phyloP scores from a whole-genome alignment of 352 stramenopile species.

The Phytophthora crassamura region DNA sequence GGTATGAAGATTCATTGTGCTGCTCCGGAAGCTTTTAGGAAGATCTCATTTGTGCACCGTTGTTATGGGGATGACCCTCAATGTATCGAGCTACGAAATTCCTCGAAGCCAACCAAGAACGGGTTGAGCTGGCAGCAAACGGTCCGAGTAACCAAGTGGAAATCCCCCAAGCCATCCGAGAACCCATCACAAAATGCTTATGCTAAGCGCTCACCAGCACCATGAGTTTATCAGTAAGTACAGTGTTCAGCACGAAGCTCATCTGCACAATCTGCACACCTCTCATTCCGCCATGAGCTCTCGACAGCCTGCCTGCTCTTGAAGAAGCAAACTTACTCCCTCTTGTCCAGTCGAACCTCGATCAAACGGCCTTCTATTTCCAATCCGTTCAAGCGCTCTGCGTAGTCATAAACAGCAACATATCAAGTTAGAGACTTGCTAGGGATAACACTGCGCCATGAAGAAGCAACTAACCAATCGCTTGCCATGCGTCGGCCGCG shows the following conservation, averaged over 20 bases:
- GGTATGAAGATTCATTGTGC: slow-evolving; percentile 25
- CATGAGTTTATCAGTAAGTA: background rate
- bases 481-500: slow-evolving; percentile 52
- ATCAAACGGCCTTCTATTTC: slow-evolving; percentile 75
- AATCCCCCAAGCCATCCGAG: slow-evolving; percentile 20
- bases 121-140: slow-evolving; percentile 28
- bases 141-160: slow-evolving; percentile 28
- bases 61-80: background rate
- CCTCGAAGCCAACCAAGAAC: slow-evolving; percentile 24
- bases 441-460: background rate
- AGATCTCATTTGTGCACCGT: background rate
- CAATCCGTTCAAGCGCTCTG: slow-evolving; percentile 69
- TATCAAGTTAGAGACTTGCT: slow-evolving; percentile 5
- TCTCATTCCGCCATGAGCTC: slow-evolving; percentile 23
- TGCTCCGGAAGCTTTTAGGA: too few relatives aligned
- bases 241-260: slow-evolving; percentile 23
- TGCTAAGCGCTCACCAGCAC: slow-evolving; percentile 23
- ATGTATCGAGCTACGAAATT: slow-evolving; percentile 27
- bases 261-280: slow-evolving; percentile 24
- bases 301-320: background rate
- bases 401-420: background rate
- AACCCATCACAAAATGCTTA: slow-evolving; percentile 23
- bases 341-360: slow-evolving; percentile 73
- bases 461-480: slow-evolving; percentile 63
- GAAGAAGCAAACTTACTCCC: slow-evolving; percentile 29